Evolutionary conservation across 1,284 basidiomycete species (phyloP).

Genomic region (Cryptococcus maquisensis): DNA sequence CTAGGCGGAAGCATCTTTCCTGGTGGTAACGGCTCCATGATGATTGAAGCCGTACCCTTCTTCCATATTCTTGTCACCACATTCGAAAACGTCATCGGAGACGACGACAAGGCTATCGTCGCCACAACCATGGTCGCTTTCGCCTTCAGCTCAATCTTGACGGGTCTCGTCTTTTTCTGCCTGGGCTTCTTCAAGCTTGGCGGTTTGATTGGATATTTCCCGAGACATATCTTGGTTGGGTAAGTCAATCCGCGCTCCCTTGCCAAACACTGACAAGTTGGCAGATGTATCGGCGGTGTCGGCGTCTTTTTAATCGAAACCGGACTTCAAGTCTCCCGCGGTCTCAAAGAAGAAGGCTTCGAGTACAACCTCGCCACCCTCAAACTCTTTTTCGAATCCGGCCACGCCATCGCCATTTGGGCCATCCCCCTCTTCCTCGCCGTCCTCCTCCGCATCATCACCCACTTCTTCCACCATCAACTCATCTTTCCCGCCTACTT

Average conservation of each 20-base stretch:
- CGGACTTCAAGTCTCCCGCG: constrained; percentile 77
- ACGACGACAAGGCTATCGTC: constrained; percentile 66
- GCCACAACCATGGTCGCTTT: constrained; percentile 89
- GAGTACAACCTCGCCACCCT: constrained; percentile 62
- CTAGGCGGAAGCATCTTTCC: constrained; percentile 81
- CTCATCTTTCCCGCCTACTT: constrained; percentile 91
- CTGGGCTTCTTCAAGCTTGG: constrained; percentile 83
- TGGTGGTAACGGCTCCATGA: constrained; percentile 91
- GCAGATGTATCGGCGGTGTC: constrained; percentile 88
- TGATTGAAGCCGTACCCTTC: constrained; percentile 98
- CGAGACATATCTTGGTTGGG: constrained; percentile 90
- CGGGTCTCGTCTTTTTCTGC: constrained; percentile 82
- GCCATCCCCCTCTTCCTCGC: constrained; percentile 72
- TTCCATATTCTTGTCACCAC: constrained; percentile 84
- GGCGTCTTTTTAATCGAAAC: constrained; percentile 88
- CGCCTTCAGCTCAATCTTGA: constrained; percentile 83
- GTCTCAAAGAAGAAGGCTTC: constrained; percentile 76
- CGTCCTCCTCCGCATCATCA: constrained; percentile 73
- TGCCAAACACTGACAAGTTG: background rate
- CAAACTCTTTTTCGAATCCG: constrained; percentile 58
- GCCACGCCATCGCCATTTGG: constrained; percentile 68
- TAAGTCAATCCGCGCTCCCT: constrained; percentile 44
- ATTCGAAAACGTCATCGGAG: constrained; percentile 70
- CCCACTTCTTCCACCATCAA: constrained; percentile 75
- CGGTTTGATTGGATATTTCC: constrained; percentile 89